Evolutionary conservation across 2,329 filamentous ascomycete genomes (phyloP).

Genomic region (Beauveria australis): DNA sequence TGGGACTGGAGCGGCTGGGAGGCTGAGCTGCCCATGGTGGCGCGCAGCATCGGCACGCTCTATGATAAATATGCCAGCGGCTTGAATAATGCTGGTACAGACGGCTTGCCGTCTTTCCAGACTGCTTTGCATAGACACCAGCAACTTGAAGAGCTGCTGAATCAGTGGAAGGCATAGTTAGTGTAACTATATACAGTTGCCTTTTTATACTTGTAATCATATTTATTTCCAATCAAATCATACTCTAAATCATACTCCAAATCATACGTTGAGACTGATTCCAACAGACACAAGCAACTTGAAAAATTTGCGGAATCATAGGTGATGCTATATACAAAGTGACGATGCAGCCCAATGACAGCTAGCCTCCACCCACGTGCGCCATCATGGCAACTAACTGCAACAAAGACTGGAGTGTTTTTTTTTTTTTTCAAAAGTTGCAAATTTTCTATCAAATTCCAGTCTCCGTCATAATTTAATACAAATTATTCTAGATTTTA

Average conservation of each 20-base stretch:
- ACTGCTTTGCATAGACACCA: constrained; percentile 38
- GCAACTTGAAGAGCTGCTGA: constrained; percentile 31
- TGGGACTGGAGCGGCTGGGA: constrained; percentile 4
- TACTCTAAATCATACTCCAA: constrained; percentile 17
- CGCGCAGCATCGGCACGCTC: constrained; percentile 42
- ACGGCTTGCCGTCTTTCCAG: constrained; percentile 27
- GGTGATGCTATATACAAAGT: background rate
- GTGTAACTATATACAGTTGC: background rate
- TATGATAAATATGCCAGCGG: constrained; percentile 46
- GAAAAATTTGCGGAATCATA: constrained; percentile 23
- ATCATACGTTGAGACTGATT: constrained; percentile 21
- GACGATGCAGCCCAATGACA: too few species aligned
- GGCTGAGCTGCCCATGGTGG: constrained; percentile 23
- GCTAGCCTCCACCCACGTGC: too few species aligned
- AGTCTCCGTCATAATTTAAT: too few species aligned
- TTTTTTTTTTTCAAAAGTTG: too few species aligned
- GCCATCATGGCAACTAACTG: too few species aligned
- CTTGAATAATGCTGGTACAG: background rate
- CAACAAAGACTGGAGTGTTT: too few species aligned
- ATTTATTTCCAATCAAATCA: too few species aligned
- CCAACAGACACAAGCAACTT: constrained; percentile 37
- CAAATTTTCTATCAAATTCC: too few species aligned
- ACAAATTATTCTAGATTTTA: too few species aligned
- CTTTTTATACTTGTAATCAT: too few species aligned
- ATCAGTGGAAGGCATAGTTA: background rate